Percentiles rank a stretch among this genome's conserved stretches.
These are phyloP conservation scores for Cladosporium velox DNA, from an alignment of 2,329 filamentous ascomycete species.

Conservation along the genomic window DNA sequence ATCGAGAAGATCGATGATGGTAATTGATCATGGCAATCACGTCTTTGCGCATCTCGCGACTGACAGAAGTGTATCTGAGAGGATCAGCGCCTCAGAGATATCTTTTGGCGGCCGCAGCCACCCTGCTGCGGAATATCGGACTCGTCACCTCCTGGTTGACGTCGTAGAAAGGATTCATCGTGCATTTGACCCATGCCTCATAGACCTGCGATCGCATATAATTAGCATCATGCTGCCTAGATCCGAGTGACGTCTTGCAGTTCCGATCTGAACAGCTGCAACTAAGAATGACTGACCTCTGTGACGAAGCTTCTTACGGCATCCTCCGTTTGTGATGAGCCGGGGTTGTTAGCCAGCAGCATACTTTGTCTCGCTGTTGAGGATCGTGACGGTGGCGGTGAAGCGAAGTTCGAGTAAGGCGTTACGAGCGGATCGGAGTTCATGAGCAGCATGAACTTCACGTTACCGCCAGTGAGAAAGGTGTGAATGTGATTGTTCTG, in stretches of 20 bases:
- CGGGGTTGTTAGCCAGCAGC: slow-evolving; percentile 65
- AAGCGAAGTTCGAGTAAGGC: slow-evolving; percentile 37
- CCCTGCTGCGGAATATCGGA: slow-evolving; percentile 78
- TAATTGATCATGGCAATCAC: not conserved
- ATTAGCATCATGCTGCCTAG: slow-evolving; percentile 3
- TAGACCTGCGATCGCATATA: slow-evolving; percentile 60
- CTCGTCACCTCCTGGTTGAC: slow-evolving; percentile 83
- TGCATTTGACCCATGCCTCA: slow-evolving; percentile 93
- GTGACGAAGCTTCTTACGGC: slow-evolving; percentile 92
- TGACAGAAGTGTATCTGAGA: not conserved
- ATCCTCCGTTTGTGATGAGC: slow-evolving; percentile 87
- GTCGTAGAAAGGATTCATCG: slow-evolving; percentile 95
- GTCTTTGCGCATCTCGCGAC: not conserved
- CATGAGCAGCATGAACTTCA: slow-evolving; percentile 92
- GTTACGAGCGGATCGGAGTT: slow-evolving; percentile 61
- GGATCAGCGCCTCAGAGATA: slow-evolving; percentile 7
- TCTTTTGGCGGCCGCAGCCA: slow-evolving; percentile 87
- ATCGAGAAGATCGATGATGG: not conserved
- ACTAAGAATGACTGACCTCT: slow-evolving; percentile 51
- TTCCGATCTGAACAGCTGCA: not conserved
- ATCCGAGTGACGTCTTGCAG: not conserved
- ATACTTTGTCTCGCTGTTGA: slow-evolving; percentile 37
- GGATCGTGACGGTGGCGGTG: slow-evolving; percentile 33
- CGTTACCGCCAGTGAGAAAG: slow-evolving; percentile 89
- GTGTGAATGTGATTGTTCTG: slow-evolving; percentile 90